Evolutionary conservation across 2,329 filamentous ascomycete genomes (phyloP).

Genomic region (Podosphaera xanthii): DNA sequence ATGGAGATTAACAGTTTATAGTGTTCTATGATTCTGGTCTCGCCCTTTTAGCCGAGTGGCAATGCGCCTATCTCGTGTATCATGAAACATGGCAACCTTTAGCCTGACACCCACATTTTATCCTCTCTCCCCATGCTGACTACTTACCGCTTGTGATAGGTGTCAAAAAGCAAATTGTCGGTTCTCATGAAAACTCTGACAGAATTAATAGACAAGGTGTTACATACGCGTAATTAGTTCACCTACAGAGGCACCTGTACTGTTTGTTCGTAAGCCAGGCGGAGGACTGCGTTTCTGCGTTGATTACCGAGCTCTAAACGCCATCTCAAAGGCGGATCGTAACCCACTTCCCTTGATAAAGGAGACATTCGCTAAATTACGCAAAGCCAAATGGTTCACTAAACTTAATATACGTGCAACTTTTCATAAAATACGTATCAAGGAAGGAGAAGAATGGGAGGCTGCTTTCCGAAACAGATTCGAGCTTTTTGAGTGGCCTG

Average conservation of each 20-base stretch:
- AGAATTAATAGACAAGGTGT: background rate
- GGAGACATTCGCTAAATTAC: background rate
- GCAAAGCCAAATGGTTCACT: background rate
- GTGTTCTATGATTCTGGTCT: too few relatives aligned
- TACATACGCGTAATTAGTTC: background rate
- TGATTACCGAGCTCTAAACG: background rate
- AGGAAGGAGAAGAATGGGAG: background rate
- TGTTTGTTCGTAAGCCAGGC: background rate
- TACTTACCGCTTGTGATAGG: too few relatives aligned
- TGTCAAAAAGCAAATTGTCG: too few relatives aligned
- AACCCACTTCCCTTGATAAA: constrained; percentile 2
- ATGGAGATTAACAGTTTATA: too few relatives aligned
- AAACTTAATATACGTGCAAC: background rate
- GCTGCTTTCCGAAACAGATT: background rate
- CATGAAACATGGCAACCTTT: background rate
- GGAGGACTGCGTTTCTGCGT: background rate
- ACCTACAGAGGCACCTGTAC: background rate
- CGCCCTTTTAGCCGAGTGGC: too few relatives aligned
- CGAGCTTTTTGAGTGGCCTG: background rate
- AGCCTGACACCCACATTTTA: background rate
- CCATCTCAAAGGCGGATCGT: background rate
- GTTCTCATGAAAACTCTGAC: background rate
- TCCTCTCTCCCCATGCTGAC: too few relatives aligned
- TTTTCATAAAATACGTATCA: constrained; percentile 1
- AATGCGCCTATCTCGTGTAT: too few relatives aligned